These are phyloP conservation scores for Teratosphaeria zuluensis DNA, from an alignment of 2,329 filamentous ascomycete genomes.

Conservation along the genomic window DNA sequence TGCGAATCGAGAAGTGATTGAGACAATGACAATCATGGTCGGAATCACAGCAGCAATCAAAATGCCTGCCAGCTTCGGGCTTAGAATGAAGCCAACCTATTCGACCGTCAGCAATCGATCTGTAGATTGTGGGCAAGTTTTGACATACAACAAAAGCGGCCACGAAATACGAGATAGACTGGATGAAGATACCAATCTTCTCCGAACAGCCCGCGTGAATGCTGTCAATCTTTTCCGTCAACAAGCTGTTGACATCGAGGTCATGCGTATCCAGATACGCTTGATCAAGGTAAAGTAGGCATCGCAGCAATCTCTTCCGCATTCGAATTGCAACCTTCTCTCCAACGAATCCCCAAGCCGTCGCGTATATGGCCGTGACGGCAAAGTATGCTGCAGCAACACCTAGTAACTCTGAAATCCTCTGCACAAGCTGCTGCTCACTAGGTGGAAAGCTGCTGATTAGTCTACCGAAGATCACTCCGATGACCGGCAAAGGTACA, in stretches of 20 bases:
- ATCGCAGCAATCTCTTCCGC: slow-evolving; percentile 37
- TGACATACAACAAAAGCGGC: slow-evolving; percentile 26
- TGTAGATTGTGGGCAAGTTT: not conserved
- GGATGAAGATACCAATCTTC: slow-evolving; percentile 38
- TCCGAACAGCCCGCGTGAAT: slow-evolving; percentile 40
- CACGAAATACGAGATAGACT: slow-evolving; percentile 37
- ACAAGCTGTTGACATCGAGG: slow-evolving; percentile 38
- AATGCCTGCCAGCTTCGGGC: slow-evolving; percentile 33
- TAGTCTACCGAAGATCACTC: slow-evolving; percentile 38
- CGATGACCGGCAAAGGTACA: slow-evolving; percentile 32
- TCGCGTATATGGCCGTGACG: slow-evolving; percentile 41
- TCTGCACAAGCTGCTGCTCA: slow-evolving; percentile 31
- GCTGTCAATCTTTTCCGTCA: slow-evolving; percentile 37
- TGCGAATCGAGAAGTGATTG: slow-evolving; percentile 32
- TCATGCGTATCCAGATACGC: slow-evolving; percentile 43
- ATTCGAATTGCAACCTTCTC: slow-evolving; percentile 40
- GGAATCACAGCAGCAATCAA: slow-evolving; percentile 40
- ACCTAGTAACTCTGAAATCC: slow-evolving; percentile 35
- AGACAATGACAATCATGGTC: slow-evolving; percentile 36
- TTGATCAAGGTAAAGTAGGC: slow-evolving; percentile 42
- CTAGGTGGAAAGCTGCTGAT: slow-evolving; percentile 42
- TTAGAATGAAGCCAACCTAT: slow-evolving; percentile 36
- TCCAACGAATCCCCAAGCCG: slow-evolving; percentile 42
- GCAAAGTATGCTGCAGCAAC: slow-evolving; percentile 40
- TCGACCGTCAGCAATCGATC: not conserved